Percentiles rank a stretch among this genome's conserved stretches.
Conservation (phyloP, 1,284 basidiomycete species). For the Ganoderma lingzhi region DNA sequence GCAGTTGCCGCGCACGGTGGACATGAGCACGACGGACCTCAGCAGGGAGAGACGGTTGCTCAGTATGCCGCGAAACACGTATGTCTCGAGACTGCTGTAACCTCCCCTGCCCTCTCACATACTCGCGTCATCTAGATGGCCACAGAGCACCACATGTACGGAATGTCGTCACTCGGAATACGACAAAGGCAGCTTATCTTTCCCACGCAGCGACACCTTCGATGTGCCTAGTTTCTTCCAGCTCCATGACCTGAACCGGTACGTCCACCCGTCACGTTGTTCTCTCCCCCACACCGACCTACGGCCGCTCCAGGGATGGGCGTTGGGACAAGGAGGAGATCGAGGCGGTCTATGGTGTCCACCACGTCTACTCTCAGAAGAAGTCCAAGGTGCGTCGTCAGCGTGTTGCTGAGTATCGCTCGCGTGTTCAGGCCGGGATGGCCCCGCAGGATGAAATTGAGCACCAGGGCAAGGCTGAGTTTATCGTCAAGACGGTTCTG, state of each 20-base stretch:
- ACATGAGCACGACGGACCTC: slow-evolving; percentile 38
- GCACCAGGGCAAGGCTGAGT: slow-evolving; percentile 86
- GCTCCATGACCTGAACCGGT: slow-evolving; percentile 91
- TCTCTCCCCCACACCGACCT: not conserved
- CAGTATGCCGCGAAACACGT: slow-evolving; percentile 74
- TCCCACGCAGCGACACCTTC: slow-evolving; percentile 70
- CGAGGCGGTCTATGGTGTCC: slow-evolving; percentile 93
- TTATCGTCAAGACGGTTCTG: slow-evolving; percentile 84
- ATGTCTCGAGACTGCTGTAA: slow-evolving; percentile 38
- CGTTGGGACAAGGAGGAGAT: slow-evolving; percentile 84
- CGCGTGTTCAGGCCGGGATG: slow-evolving; percentile 2
- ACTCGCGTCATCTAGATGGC: slow-evolving; percentile 68
- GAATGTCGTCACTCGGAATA: slow-evolving; percentile 6
- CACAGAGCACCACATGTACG: slow-evolving; percentile 85
- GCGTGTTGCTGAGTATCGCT: not conserved
- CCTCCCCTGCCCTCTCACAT: slow-evolving; percentile 19
- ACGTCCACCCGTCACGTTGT: slow-evolving; percentile 35
- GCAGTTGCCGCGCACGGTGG: slow-evolving; percentile 38
- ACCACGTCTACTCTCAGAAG: slow-evolving; percentile 93
- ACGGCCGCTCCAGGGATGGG: slow-evolving; percentile 58
- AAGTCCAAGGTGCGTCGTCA: slow-evolving; percentile 71
- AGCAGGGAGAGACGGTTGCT: slow-evolving; percentile 40
- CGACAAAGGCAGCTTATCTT: slow-evolving; percentile 6
- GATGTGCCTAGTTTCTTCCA: slow-evolving; percentile 85
- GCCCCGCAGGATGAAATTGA: slow-evolving; percentile 70